Evolutionary conservation across 1,139 yeast species (phyloP).

Genomic region (Candida pseudoviswanathii): DNA sequence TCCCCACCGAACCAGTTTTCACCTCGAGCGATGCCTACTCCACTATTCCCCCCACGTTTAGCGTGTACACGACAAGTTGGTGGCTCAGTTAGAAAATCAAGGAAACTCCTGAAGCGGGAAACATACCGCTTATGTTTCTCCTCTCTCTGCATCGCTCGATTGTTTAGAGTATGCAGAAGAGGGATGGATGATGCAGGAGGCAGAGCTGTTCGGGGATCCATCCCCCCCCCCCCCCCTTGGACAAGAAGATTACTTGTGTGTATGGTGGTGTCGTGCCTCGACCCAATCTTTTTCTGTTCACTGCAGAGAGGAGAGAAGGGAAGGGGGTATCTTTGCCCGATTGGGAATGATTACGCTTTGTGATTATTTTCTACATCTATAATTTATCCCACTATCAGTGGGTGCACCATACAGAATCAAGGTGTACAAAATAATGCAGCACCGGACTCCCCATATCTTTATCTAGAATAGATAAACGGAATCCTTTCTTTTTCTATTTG

Average conservation of each 20-base stretch:
- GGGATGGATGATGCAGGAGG: no score
- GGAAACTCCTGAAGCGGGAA: no score
- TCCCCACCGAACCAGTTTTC: no score
- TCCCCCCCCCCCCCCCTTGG: no score
- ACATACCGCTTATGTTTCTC: not conserved
- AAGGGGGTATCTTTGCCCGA: not conserved
- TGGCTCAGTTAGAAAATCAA: no score
- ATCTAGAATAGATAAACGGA: not conserved
- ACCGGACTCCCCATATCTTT: not conserved
- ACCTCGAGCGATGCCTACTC: no score
- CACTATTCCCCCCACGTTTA: no score
- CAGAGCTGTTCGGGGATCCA: no score
- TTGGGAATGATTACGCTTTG: not conserved
- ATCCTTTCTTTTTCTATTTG: not conserved
- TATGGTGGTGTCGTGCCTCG: not conserved
- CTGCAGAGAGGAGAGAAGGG: not conserved
- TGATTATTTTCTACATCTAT: not conserved
- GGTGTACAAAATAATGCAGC: no score
- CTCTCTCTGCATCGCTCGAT: not conserved
- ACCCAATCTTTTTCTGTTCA: not conserved
- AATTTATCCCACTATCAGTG: not conserved
- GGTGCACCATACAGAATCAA: not conserved
- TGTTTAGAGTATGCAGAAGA: no score
- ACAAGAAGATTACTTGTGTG: no score
- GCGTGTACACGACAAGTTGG: no score